Base-by-base conservation (phyloP, 1,284 basidiomycete species). In the Trametes hirsuta region DNA sequence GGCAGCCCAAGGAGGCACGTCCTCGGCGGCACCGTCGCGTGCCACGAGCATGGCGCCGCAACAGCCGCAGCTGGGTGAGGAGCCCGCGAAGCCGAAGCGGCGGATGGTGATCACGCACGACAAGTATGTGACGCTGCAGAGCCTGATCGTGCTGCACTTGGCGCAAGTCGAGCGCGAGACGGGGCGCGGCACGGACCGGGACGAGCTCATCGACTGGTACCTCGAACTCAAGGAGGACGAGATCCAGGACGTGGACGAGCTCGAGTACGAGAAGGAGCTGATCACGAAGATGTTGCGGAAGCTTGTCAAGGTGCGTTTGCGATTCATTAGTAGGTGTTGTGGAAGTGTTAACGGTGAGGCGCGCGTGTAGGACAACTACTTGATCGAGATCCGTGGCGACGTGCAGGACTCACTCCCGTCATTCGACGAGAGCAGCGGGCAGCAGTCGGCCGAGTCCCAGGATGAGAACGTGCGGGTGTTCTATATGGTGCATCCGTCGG, bases 141-240 rank as follows among this genome's bases (percentile, higher is more conserved):
- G 90, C 68, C 81, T 98, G 61, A 85, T 97, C 66, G 87, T 99
- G 11, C 73, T 97, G 53, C 90, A 95, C 68, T 80, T 99, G 15
- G 82, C 87, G 35, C 86, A 89, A 47, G 77, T 88, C 6, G 97
- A 99, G 78, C 81, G 85, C 9, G 84, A 87, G 66, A 90, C 85
- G 0, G 89, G 89, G 24, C 82, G 79, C 47, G 96, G 96, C 10
- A 77, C 97, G 24, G 91, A 95, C 71, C 83, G 89, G 50, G 93
- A 96, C 64, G 95, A 96, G 70, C 82, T 99, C 47, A 90, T 97
- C 62, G 93, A 97, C 74, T 97, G 95, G 95, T 99, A 98, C 74
- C 83, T 99, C 53, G 95, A 99, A 78, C 79, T 86, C 63, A 90
- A 86, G 74, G 97, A 99, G 75, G 80, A 83, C 37, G 90, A 95